Evolutionary conservation across 345 rosid species (phyloP), one percentile per base, ranked within the genome.

Genomic region (Carallia brachiata): DNA sequence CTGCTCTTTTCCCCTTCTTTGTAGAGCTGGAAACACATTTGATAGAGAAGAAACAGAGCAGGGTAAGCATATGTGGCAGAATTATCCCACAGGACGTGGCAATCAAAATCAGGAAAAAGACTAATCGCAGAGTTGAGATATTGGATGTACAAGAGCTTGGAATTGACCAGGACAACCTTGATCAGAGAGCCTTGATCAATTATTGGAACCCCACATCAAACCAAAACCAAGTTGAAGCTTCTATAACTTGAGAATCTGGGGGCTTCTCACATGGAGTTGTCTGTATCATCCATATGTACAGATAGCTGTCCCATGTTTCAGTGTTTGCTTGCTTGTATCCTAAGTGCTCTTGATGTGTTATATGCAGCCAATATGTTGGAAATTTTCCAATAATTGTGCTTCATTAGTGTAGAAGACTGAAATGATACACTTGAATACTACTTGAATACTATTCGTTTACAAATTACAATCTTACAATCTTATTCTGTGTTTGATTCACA

Each of bases 41-140:
- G 66, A 80, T 85, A 79, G 85, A 78, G 79, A 77, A 73, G 83
- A 77, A 79, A 72, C 77, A 74, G 27, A 19, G 77, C 64, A 85
- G 62, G 56, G 89, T 82, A 27, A 78, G 69, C 39, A 79, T 85
- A 0, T 52, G 75, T 47, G 86, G 87, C 0, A 77, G 68, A 31
- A 81, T 85, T 47, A 56, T 66, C 37, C 89, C 84, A 0, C 73
- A 74, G 57, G 85, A 85, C 6, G 77, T 78, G 31, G 89, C 87
- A 18, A 85, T 83, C 65, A 79, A 73, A 19, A 75, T 85, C 48
- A 83, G 87, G 48, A 85, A 79, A 67, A 85, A 79, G 73, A 83
- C 80, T 3, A 85, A 85, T 36, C 82, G 87, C 9, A 73, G 89
- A 62, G 87, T 85, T 15, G 85, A 77, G 81, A 85, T 85, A 65